phyloP scores from a whole-genome alignment of 1,284 basidiomycete genomes.

The Mycena sp. region DNA sequence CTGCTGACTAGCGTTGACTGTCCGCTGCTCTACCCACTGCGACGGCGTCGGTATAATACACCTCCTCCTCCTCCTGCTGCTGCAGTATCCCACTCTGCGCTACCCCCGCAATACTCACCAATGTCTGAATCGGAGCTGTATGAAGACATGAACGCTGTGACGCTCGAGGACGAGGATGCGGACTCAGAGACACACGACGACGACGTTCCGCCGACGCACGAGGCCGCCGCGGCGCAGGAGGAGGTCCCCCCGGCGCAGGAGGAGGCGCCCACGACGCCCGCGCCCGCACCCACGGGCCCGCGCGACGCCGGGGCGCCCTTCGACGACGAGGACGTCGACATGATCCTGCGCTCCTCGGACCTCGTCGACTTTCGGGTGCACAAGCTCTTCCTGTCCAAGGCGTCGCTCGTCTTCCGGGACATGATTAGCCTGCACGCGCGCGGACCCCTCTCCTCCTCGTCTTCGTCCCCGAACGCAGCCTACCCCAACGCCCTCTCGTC shows the following conservation, averaged over 20 bases:
- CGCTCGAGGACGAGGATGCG: background rate
- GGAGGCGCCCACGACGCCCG: background rate
- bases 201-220: conserved; percentile 2
- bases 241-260: background rate
- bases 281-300: background rate
- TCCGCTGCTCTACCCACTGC: background rate
- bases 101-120: conserved; percentile 1
- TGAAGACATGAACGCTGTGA: background rate
- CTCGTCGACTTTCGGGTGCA: conserved; percentile 3
- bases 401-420: background rate
- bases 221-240: background rate
- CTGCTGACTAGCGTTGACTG: background rate
- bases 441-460: background rate
- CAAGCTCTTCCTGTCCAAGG: conserved; percentile 2
- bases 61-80: too few species aligned
- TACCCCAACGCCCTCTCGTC: background rate
- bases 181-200: conserved; percentile 3
- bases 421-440: background rate
- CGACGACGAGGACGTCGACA: background rate
- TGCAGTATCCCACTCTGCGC: background rate
- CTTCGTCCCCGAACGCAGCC: background rate
- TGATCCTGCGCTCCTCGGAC: conserved; percentile 3
- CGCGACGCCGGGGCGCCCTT: conserved; percentile 1
- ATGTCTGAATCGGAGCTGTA: conserved; percentile 5
- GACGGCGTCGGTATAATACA: background rate